These are phyloP conservation scores for Zygosaccharomyces sapae DNA, from an alignment of 1,139 yeast genomes.

Conservation along the genomic window DNA sequence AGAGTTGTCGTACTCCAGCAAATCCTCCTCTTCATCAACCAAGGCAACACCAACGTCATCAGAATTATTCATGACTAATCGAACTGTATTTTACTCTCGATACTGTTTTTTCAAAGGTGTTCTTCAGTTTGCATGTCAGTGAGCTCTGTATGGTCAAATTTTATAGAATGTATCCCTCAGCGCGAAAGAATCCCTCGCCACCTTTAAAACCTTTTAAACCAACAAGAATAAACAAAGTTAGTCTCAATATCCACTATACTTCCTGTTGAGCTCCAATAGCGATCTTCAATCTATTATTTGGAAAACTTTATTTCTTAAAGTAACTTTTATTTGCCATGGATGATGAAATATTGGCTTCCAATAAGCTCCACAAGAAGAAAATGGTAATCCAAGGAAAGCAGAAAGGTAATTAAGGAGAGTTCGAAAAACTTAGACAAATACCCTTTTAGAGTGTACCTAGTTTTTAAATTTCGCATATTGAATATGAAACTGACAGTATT, in stretches of 20 bases:
- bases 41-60: slow-evolving; percentile 19
- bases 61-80: not conserved
- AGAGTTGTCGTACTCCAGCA: slow-evolving; percentile 20
- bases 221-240: not conserved
- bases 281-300: not conserved
- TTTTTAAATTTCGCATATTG: not conserved
- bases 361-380: not conserved
- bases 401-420: slow-evolving; percentile 1
- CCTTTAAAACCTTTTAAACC: not conserved
- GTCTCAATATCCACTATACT: not conserved
- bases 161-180: slow-evolving; percentile 1
- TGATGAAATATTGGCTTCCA: not conserved
- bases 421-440: not conserved
- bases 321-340: not conserved
- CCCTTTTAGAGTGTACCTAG: not conserved
- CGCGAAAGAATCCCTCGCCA: slow-evolving; percentile 3
- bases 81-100: not conserved
- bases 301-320: not conserved
- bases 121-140: no score
- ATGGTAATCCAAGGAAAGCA: not conserved
- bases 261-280: not conserved
- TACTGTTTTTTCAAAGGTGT: not conserved
- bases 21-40: slow-evolving; percentile 21
- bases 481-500: not conserved
- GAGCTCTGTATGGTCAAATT: not conserved